A percentile compares a stretch with the other conserved stretches of the same genome.
Conservation (phyloP, 1,284 basidiomycete species). For the Jaminaea rosea region DNA sequence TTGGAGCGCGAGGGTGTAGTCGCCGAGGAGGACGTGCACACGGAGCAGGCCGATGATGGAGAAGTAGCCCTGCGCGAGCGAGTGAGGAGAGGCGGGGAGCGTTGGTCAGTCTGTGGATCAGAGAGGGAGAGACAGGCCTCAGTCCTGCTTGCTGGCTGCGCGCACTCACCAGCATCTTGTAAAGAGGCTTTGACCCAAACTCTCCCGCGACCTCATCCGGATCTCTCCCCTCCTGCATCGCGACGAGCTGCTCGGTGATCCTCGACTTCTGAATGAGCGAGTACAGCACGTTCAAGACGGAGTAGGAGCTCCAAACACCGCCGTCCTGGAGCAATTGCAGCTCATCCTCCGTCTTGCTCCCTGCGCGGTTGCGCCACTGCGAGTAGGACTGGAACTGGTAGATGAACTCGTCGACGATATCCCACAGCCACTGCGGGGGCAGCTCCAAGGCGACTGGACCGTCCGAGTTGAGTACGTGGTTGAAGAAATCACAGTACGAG, state of each 20-base stretch:
- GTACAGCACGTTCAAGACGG: conserved; percentile 93
- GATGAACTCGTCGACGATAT: conserved; percentile 98
- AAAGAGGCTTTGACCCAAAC: conserved; percentile 79
- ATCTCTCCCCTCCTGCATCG: conserved; percentile 68
- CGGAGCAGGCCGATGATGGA: conserved; percentile 88
- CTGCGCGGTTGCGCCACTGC: conserved; percentile 71
- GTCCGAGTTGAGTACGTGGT: conserved; percentile 82
- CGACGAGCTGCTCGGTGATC: conserved; percentile 84
- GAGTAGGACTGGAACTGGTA: conserved; percentile 93
- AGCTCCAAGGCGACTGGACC: conserved; percentile 83
- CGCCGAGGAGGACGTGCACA: conserved; percentile 88
- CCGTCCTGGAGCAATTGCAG: conserved; percentile 35
- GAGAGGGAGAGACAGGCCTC: too few relatives aligned
- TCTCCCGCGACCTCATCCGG: conserved; percentile 75
- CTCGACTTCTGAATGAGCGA: conserved; percentile 93
- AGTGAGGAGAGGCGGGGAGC: too few relatives aligned
- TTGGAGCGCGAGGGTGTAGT: conserved; percentile 88
- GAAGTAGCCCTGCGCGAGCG: too few relatives aligned
- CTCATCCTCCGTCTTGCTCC: conserved; percentile 82
- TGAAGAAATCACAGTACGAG: conserved; percentile 96
- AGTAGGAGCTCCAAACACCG: conserved; percentile 90
- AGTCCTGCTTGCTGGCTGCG: too few relatives aligned
- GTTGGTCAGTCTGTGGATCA: too few relatives aligned
- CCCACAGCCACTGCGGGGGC: conserved; percentile 97
- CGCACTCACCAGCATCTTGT: conserved; percentile 91